phyloP scores from a whole-genome alignment of 2,329 filamentous ascomycete genomes.

The Coniochaeta sp. region DNA sequence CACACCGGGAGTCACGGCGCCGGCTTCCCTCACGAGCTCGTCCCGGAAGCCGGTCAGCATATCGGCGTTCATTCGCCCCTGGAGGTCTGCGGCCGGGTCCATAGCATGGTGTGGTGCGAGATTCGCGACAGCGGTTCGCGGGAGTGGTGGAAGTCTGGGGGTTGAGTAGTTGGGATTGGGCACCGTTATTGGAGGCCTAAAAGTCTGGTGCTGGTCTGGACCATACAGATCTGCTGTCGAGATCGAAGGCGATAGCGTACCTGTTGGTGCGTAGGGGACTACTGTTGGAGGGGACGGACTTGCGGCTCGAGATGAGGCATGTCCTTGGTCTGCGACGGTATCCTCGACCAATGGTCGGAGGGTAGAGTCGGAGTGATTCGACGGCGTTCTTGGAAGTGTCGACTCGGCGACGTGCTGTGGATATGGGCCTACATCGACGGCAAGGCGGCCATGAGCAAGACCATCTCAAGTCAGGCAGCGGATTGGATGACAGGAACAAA shows the following conservation, averaged over 20 bases:
- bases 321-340: constrained; percentile 9
- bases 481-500: constrained; percentile 3
- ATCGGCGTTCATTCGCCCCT: constrained; percentile 10
- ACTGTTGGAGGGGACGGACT: constrained; percentile 26
- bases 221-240: constrained; percentile 34
- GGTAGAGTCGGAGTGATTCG: constrained; percentile 13
- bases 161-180: constrained; percentile 3
- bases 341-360: constrained; percentile 10
- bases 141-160: background rate
- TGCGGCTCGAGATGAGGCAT: constrained; percentile 14
- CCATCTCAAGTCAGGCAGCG: background rate
- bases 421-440: constrained; percentile 8
- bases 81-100: constrained; percentile 8
- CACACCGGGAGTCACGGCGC: constrained; percentile 63
- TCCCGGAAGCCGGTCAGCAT: constrained; percentile 37
- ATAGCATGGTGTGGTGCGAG: constrained; percentile 2
- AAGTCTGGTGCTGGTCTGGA: constrained; percentile 26
- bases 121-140: background rate
- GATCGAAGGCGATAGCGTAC: constrained; percentile 27
- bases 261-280: constrained; percentile 29
- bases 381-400: constrained; percentile 11
- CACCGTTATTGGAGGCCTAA: constrained; percentile 22
- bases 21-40: constrained; percentile 39
- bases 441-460: constrained; percentile 10
- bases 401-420: constrained; percentile 6